These are phyloP conservation scores for Ceratobasidium theobromae DNA, from an alignment of 1,284 basidiomycete species.

Conservation along the genomic window DNA sequence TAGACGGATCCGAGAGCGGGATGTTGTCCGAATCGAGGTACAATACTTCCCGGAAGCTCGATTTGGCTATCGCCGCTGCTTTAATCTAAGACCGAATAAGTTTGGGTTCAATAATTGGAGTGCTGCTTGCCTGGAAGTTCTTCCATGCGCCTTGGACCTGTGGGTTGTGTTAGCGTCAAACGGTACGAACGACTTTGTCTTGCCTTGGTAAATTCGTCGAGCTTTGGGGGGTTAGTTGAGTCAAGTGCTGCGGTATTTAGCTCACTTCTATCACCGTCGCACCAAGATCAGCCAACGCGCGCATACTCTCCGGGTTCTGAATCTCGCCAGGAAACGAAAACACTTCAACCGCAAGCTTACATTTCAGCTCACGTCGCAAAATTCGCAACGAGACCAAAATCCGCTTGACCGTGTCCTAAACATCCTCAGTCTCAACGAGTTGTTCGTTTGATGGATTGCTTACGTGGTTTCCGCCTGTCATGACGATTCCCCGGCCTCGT, in stretches of 20 bases:
- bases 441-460: conserved; percentile 30
- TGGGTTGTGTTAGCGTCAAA: neutral
- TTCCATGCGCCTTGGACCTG: conserved; percentile 37
- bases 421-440: neutral
- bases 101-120: neutral
- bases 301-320: conserved; percentile 38
- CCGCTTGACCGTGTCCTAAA: conserved; percentile 46
- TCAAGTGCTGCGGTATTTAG: neutral
- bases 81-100: conserved; percentile 43
- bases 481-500: conserved; percentile 44
- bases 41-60: conserved; percentile 48
- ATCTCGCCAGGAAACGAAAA: conserved; percentile 49
- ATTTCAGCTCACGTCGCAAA: conserved; percentile 43
- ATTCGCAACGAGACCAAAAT: conserved; percentile 44
- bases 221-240: conserved; percentile 32
- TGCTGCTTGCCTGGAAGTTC: conserved; percentile 45
- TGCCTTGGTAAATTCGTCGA: conserved; percentile 36
- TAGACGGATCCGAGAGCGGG: conserved; percentile 45
- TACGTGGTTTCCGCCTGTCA: conserved; percentile 48
- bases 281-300: conserved; percentile 43
- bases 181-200: conserved; percentile 36
- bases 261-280: conserved; percentile 42
- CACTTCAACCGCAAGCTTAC: conserved; percentile 46
- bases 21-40: conserved; percentile 50
- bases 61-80: conserved; percentile 47